These are phyloP conservation scores for Apiotrichum laibachii DNA, from an alignment of 1,284 basidiomycete genomes.

Conservation along the genomic window DNA sequence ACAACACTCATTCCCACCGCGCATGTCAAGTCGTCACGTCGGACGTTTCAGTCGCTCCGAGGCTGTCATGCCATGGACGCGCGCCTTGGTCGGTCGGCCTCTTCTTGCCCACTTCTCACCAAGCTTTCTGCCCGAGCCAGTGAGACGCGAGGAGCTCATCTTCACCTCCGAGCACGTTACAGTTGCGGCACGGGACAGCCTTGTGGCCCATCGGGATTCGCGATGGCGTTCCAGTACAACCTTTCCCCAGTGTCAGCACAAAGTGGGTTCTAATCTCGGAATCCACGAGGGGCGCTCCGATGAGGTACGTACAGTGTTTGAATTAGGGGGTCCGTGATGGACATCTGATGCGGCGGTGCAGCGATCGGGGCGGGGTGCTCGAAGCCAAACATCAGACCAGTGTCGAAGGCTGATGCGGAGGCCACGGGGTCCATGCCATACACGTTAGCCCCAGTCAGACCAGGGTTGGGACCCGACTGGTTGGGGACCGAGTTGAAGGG, in stretches of 20 bases:
- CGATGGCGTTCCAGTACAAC: constrained; percentile 25
- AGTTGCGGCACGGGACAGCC: constrained; percentile 10
- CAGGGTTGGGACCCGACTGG: not conserved
- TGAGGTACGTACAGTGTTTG: constrained; percentile 19
- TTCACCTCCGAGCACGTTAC: not conserved
- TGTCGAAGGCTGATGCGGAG: constrained; percentile 10
- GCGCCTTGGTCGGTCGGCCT: too few species aligned
- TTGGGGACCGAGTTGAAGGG: not conserved
- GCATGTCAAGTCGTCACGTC: too few species aligned
- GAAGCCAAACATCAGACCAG: constrained; percentile 16
- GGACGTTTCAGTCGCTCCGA: too few species aligned
- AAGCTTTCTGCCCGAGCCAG: too few species aligned
- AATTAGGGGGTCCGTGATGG: constrained; percentile 19
- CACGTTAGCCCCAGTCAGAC: not conserved
- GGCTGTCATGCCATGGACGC: too few species aligned
- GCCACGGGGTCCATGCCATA: constrained; percentile 7
- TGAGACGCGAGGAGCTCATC: too few species aligned
- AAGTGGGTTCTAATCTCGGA: not conserved
- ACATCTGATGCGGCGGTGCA: constrained; percentile 10
- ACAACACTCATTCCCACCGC: too few species aligned
- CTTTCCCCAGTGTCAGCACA: constrained; percentile 4
- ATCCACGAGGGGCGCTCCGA: not conserved
- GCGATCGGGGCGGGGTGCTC: constrained; percentile 13
- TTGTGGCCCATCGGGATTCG: constrained; percentile 11
- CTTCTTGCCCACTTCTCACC: too few species aligned